These are phyloP conservation scores for Melaleuca quinquenervia DNA, from an alignment of 345 rosid species.

Conservation along the genomic window DNA sequence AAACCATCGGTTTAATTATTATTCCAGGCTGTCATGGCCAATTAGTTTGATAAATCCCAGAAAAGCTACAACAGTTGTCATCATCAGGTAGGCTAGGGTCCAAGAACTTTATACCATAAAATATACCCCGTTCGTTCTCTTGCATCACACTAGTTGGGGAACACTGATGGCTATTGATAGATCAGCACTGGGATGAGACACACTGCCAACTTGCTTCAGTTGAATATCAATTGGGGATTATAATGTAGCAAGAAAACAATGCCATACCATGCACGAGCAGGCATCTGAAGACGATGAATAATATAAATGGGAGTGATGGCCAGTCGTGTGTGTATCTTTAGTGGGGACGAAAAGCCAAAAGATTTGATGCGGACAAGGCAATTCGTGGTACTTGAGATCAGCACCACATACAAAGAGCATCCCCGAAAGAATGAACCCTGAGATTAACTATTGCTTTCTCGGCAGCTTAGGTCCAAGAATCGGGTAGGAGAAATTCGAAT, in stretches of 20 bases:
- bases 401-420: neutral
- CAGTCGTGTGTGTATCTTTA: neutral
- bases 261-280: constrained; percentile 22
- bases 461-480: neutral
- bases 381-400: neutral
- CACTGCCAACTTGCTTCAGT: constrained; percentile 1
- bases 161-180: neutral
- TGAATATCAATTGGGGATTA: neutral
- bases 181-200: neutral
- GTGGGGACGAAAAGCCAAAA: neutral
- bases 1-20: neutral
- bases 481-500: neutral
- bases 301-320: neutral
- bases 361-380: neutral
- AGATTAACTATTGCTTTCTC: neutral
- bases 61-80: neutral
- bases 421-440: neutral
- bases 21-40: neutral
- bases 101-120: neutral
- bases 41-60: neutral
- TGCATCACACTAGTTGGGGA: neutral
- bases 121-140: neutral
- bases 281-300: neutral
- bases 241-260: constrained; percentile 6
- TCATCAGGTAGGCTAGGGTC: neutral